A percentile compares a stretch with the other conserved stretches of the same genome.
phyloP scores from a whole-genome alignment of 371 early-diverging fungal species.

The Mortierella sp. region DNA sequence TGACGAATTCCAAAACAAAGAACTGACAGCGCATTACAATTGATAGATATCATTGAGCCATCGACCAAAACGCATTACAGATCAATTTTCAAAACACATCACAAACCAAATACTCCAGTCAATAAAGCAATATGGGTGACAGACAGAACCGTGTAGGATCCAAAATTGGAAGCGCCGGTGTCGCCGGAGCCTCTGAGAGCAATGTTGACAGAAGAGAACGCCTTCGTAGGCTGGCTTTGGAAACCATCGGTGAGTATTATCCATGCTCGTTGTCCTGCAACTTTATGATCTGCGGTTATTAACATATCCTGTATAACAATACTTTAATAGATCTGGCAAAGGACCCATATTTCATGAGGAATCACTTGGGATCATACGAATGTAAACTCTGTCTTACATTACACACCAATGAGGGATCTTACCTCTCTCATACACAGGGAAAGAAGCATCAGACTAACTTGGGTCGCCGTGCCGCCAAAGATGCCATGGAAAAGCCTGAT shows the following conservation, averaged over 20 bases:
- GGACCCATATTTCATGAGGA: constrained; percentile 98
- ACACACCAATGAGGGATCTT: constrained; percentile 97
- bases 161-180: constrained; percentile 93
- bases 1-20: not conserved
- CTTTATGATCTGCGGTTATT: not conserved
- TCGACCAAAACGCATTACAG: not conserved
- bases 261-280: not conserved
- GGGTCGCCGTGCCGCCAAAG: constrained; percentile 92
- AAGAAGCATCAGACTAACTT: constrained; percentile 98
- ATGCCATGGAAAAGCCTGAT: constrained; percentile 80
- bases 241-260: constrained; percentile 76
- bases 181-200: constrained; percentile 85
- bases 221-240: constrained; percentile 94
- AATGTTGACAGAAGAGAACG: constrained; percentile 96
- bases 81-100: not conserved
- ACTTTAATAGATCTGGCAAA: constrained; percentile 83
- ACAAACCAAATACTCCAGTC: not conserved
- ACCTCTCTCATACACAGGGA: constrained; percentile 98
- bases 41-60: not conserved
- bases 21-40: not conserved
- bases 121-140: constrained; percentile 35
- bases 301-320: not conserved
- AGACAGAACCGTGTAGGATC: constrained; percentile 88
- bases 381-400: constrained; percentile 96
- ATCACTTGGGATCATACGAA: constrained; percentile 97